Conservation (phyloP, 2,329 filamentous ascomycete species). For the Neofusicoccum kwambonambiense region DNA sequence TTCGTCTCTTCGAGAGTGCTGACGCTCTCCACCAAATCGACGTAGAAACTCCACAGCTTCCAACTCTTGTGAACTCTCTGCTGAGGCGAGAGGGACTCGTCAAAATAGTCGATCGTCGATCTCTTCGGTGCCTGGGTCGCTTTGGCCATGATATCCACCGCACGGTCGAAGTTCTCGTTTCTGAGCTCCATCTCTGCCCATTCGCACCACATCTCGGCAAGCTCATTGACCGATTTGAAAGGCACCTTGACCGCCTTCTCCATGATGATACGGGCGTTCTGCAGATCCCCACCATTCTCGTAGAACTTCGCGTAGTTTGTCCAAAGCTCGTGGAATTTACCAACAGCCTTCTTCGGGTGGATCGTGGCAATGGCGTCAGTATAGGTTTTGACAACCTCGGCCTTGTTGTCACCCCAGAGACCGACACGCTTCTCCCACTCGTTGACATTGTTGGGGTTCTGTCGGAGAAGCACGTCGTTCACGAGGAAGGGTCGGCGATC, state of each 20-base stretch:
- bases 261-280: conserved; percentile 86
- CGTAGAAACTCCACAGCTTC: conserved; percentile 99
- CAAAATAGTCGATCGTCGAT: conserved; percentile 99
- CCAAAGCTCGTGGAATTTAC: conserved; percentile 94
- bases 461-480: conserved; percentile 90
- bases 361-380: conserved; percentile 91
- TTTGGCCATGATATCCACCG: conserved; percentile 94
- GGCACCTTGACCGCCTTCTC: conserved; percentile 98
- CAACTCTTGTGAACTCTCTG: conserved; percentile 98
- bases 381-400: conserved; percentile 90
- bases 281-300: conserved; percentile 79
- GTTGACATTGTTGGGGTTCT: conserved; percentile 92
- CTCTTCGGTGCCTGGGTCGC: conserved; percentile 95
- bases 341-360: conserved; percentile 89
- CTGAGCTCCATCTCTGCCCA: conserved; percentile 98
- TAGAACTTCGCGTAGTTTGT: conserved; percentile 97
- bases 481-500: conserved; percentile 92
- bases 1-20: conserved; percentile 86
- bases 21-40: conserved; percentile 94
- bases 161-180: conserved; percentile 92
- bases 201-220: conserved; percentile 98
- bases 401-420: conserved; percentile 90
- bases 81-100: conserved; percentile 89
- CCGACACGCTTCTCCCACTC: conserved; percentile 98
- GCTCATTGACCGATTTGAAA: conserved; percentile 94